Conservation (phyloP, 148 eudicot species). For the Silene latifolia region DNA sequence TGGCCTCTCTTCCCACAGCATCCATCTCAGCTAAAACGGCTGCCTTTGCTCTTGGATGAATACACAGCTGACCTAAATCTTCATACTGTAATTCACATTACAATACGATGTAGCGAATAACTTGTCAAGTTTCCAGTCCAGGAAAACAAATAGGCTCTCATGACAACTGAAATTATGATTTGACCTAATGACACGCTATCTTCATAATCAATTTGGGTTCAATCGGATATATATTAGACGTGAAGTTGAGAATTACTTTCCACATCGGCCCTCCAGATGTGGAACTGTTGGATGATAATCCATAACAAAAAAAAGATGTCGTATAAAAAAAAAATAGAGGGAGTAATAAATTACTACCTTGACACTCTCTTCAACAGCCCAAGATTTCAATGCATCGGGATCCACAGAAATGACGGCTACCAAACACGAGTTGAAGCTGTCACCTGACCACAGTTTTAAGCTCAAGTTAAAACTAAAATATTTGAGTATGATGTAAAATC, state of each 20-base stretch:
- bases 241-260: too few relatives aligned
- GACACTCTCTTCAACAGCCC: conserved; percentile 73
- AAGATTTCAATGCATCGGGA: conserved; percentile 55
- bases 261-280: too few relatives aligned
- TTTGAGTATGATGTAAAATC: neutral
- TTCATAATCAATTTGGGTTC: too few relatives aligned
- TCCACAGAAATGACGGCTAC: conserved; percentile 75
- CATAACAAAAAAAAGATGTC: too few relatives aligned
- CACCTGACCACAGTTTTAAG: conserved; percentile 47
- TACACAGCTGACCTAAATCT: conserved; percentile 63
- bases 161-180: too few relatives aligned
- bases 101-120: too few relatives aligned
- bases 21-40: conserved; percentile 90
- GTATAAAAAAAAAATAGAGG: too few relatives aligned
- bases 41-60: conserved; percentile 65
- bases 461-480: neutral
- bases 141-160: too few relatives aligned
- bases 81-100: conserved; percentile 41
- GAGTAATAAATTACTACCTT: conserved; percentile 50
- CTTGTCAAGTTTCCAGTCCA: too few relatives aligned
- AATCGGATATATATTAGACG: too few relatives aligned
- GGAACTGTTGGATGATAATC: too few relatives aligned
- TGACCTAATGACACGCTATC: too few relatives aligned
- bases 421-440: conserved; percentile 77
- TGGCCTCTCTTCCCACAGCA: conserved; percentile 68